These are phyloP conservation scores for Ophiostoma ulmi DNA, from an alignment of 2,329 filamentous ascomycete species.

Conservation along the genomic window DNA sequence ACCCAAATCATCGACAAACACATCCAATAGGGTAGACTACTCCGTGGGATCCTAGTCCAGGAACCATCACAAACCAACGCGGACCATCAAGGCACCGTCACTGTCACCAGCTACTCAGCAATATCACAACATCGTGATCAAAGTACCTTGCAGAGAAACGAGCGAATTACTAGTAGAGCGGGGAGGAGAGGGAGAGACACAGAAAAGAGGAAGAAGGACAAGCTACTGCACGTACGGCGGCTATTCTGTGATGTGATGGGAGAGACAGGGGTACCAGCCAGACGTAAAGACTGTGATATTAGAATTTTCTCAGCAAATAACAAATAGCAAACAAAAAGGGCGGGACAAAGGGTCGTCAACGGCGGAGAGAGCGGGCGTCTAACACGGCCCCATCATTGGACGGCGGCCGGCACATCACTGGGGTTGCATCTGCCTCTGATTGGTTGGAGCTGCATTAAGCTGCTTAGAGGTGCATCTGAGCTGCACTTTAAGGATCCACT, in stretches of 20 bases:
- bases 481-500: neutral
- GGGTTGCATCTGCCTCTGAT: slow-evolving; percentile 19
- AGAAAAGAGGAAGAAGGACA: neutral
- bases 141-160: neutral
- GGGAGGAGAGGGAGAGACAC: neutral
- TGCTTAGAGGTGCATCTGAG: neutral
- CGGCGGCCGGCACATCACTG: slow-evolving; percentile 3
- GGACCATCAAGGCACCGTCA: neutral
- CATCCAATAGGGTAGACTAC: neutral
- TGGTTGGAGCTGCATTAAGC: slow-evolving; percentile 1
- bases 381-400: slow-evolving; percentile 25
- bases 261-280: neutral
- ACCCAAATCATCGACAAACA: neutral
- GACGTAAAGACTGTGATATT: neutral
- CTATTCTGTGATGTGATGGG: slow-evolving; percentile 25
- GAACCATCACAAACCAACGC: neutral
- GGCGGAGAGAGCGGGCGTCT: slow-evolving; percentile 18
- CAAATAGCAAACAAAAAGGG: neutral
- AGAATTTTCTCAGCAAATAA: neutral
- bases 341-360: neutral
- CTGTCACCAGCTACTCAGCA: neutral
- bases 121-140: neutral
- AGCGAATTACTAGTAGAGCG: neutral
- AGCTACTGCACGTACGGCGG: slow-evolving; percentile 26
- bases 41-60: neutral